Percentiles rank a stretch among this genome's conserved stretches.
Conservation (phyloP, 1,284 basidiomycete species). For the Trichosporon sp. region DNA sequence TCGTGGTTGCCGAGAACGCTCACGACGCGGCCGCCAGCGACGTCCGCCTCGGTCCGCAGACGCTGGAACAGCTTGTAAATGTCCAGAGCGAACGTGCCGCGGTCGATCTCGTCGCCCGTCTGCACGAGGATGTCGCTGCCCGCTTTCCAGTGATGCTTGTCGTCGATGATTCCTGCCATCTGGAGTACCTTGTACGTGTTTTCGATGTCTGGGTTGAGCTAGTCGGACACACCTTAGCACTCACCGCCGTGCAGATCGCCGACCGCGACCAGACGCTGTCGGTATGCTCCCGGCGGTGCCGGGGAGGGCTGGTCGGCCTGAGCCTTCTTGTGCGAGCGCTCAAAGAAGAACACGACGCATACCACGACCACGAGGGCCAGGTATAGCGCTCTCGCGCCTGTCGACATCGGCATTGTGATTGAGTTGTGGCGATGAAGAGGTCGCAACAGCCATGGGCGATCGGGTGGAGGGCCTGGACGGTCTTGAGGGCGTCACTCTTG, state of each 20-base stretch:
- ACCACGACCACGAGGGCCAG: background rate
- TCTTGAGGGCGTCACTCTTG: background rate
- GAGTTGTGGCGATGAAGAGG: slow-evolving; percentile 6
- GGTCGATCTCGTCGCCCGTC: slow-evolving; percentile 90
- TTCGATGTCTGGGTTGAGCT: slow-evolving; percentile 58
- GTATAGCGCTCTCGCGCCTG: slow-evolving; percentile 6
- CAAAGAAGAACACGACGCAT: slow-evolving; percentile 10
- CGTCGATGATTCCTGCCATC: slow-evolving; percentile 70
- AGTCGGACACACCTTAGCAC: slow-evolving; percentile 17
- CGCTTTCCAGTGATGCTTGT: slow-evolving; percentile 75
- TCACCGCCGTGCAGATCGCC: slow-evolving; percentile 75
- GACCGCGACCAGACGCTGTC: slow-evolving; percentile 64
- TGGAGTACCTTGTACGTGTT: slow-evolving; percentile 74
- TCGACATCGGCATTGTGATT: background rate
- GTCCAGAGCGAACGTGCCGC: slow-evolving; percentile 83
- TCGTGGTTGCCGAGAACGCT: slow-evolving; percentile 72
- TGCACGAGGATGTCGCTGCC: slow-evolving; percentile 81
- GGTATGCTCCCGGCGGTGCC: slow-evolving; percentile 30
- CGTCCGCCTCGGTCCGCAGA: slow-evolving; percentile 72
- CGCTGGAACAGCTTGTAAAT: slow-evolving; percentile 79
- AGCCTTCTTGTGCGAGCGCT: slow-evolving; percentile 7
- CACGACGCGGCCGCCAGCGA: slow-evolving; percentile 70
- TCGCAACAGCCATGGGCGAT: background rate
- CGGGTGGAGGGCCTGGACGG: background rate
- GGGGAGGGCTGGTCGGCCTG: slow-evolving; percentile 9